Conservation (phyloP, 2,329 filamentous ascomycete species). For the Trichoderma afroharzianum region DNA sequence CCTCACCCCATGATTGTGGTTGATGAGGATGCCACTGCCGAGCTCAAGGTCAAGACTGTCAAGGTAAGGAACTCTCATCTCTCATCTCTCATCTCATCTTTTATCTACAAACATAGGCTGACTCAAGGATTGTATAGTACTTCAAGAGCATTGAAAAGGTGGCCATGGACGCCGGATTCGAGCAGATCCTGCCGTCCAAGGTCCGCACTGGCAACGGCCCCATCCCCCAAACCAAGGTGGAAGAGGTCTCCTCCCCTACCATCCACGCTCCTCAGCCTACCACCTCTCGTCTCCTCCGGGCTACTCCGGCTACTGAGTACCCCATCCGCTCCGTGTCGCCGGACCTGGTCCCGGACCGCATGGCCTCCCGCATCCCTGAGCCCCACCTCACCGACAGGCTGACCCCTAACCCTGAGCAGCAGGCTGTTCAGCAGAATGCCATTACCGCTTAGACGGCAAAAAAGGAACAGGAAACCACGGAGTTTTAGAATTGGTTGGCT, state of each 20-base stretch:
- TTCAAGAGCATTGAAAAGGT: conserved; percentile 70
- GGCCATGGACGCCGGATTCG: conserved; percentile 53
- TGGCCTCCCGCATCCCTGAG: conserved; percentile 55
- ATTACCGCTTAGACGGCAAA: conserved; percentile 19
- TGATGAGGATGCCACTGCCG: conserved; percentile 74
- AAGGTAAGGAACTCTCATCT: conserved; percentile 39
- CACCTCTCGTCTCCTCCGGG: conserved; percentile 52
- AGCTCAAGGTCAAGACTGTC: conserved; percentile 71
- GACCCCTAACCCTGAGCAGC: conserved; percentile 48
- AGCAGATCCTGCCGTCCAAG: conserved; percentile 55
- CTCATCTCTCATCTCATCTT: background rate
- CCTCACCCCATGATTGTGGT: conserved; percentile 78
- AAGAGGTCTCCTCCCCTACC: conserved; percentile 42
- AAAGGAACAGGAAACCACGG: background rate
- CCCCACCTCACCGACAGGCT: conserved; percentile 42
- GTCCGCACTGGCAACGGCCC: conserved; percentile 50
- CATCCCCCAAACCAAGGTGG: conserved; percentile 39
- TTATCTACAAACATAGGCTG: background rate
- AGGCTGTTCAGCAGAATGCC: conserved; percentile 27
- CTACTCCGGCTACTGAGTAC: conserved; percentile 53
- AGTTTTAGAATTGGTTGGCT: conserved; percentile 17
- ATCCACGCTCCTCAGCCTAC: conserved; percentile 54
- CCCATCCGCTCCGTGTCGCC: conserved; percentile 54
- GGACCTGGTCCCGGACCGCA: conserved; percentile 59
- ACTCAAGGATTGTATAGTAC: conserved; percentile 42